A percentile compares a stretch with the other conserved stretches of the same genome.
Evolutionary conservation across 495 filamentous ascomycete species (phyloP).

Genomic region (Xylaria cubensis): DNA sequence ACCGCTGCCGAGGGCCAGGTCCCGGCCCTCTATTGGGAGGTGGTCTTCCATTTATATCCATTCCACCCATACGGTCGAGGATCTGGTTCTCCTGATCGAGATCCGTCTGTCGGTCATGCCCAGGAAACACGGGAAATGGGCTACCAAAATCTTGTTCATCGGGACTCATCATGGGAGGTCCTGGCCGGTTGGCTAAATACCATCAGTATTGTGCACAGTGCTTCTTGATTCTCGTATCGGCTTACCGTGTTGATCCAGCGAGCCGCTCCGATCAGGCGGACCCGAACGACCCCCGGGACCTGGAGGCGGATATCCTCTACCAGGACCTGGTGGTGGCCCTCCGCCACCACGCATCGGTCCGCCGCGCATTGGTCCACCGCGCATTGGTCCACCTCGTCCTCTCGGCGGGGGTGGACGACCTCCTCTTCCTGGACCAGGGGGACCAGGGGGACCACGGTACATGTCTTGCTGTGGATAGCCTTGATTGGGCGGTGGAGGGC

Average conservation of each 20-base stretch:
- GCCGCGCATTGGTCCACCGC: constrained; percentile 45
- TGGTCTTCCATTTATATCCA: constrained; percentile 61
- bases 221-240: not conserved
- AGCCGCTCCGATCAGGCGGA: constrained; percentile 41
- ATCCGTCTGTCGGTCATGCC: constrained; percentile 54
- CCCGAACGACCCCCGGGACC: constrained; percentile 49
- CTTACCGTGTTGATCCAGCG: constrained; percentile 48
- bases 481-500: constrained; percentile 56
- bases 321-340: constrained; percentile 37
- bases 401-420: constrained; percentile 48
- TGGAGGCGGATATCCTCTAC: constrained; percentile 50
- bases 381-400: constrained; percentile 54
- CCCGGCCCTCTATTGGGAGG: constrained; percentile 42
- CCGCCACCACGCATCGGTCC: constrained; percentile 37
- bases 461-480: constrained; percentile 59
- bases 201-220: constrained; percentile 24
- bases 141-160: constrained; percentile 65
- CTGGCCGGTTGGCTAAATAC: constrained; percentile 38
- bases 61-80: constrained; percentile 61
- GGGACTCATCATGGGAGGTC: constrained; percentile 47
- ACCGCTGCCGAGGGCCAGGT: constrained; percentile 40
- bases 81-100: constrained; percentile 55
- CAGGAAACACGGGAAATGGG: constrained; percentile 71
- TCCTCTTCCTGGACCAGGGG: constrained; percentile 49
- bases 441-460: constrained; percentile 48